Conservation (phyloP, 1,139 yeast species). For the Suhomyces atakaporum region DNA sequence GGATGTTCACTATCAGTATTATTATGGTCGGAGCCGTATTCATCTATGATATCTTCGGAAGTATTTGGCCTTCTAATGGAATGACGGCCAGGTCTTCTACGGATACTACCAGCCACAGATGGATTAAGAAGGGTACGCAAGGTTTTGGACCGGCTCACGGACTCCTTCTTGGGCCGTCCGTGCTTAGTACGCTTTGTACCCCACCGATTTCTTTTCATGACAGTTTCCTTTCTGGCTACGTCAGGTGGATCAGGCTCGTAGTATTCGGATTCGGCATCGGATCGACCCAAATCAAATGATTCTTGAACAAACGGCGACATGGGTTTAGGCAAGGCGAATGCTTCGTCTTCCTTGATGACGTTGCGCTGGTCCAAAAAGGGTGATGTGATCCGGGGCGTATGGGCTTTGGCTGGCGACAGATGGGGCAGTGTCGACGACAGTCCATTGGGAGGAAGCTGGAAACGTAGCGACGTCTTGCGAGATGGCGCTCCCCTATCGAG, state of each 20-base stretch:
- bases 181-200: conserved; percentile 82
- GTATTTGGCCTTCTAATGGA: conserved; percentile 28
- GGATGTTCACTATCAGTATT: conserved; percentile 21
- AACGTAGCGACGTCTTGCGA: conserved; percentile 13
- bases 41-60: conserved; percentile 30
- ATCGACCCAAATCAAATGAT: conserved; percentile 13
- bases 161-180: conserved; percentile 60
- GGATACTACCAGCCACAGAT: conserved; percentile 8
- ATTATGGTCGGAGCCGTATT: conserved; percentile 20
- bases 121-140: conserved; percentile 34
- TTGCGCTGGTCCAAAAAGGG: conserved; percentile 30
- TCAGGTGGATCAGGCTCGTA: conserved; percentile 6
- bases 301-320: conserved; percentile 22
- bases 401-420: conserved; percentile 4
- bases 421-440: conserved; percentile 2
- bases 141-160: conserved; percentile 50
- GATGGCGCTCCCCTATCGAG: conserved; percentile 14
- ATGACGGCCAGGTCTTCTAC: conserved; percentile 8
- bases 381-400: conserved; percentile 15
- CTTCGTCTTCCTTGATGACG: conserved; percentile 25
- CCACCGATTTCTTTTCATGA: conserved; percentile 81
- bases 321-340: conserved; percentile 22
- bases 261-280: conserved; percentile 12
- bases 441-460: conserved; percentile 11
- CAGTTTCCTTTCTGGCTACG: conserved; percentile 19